Evolutionary conservation across 2,329 filamentous ascomycete species (phyloP).

Genomic region (Alternaria conjuncta): DNA sequence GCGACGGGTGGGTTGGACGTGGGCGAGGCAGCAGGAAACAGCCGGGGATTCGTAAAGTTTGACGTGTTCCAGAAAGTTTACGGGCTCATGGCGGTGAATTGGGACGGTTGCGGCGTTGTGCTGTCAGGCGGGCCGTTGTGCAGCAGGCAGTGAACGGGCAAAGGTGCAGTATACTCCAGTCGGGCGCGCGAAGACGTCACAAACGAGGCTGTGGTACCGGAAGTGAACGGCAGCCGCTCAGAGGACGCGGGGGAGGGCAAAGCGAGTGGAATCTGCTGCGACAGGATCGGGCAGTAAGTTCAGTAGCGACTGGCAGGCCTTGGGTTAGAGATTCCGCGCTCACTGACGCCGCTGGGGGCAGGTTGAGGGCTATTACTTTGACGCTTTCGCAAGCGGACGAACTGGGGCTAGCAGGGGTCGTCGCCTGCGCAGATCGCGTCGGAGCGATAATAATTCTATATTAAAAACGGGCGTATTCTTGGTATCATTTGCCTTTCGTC

Average conservation of each 20-base stretch:
- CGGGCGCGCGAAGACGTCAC: conserved; percentile 30
- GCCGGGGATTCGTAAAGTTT: background rate
- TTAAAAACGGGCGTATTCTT: conserved; percentile 21
- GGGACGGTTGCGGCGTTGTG: conserved; percentile 22
- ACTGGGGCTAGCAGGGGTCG: conserved; percentile 34
- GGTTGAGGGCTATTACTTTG: conserved; percentile 16
- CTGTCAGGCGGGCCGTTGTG: conserved; percentile 24
- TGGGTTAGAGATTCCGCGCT: conserved; percentile 18
- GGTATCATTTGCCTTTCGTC: conserved; percentile 13
- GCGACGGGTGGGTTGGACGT: conserved; percentile 15
- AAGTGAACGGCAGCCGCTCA: conserved; percentile 13
- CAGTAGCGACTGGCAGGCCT: conserved; percentile 27
- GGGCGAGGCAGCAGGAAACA: background rate
- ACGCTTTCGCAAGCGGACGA: conserved; percentile 25
- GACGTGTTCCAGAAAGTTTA: conserved; percentile 13
- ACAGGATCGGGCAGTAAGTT: conserved; percentile 3
- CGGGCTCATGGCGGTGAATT: conserved; percentile 26
- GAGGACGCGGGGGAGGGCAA: conserved; percentile 4
- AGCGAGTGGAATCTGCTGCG: conserved; percentile 11
- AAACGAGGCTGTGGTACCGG: conserved; percentile 19
- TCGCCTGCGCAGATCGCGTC: conserved; percentile 20
- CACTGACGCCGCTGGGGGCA: conserved; percentile 20
- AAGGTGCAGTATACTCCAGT: background rate
- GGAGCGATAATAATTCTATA: conserved; percentile 32
- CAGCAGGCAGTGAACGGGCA: conserved; percentile 7